phyloP scores from a whole-genome alignment of 2,329 filamentous ascomycete species.

The Venturia effusa region DNA sequence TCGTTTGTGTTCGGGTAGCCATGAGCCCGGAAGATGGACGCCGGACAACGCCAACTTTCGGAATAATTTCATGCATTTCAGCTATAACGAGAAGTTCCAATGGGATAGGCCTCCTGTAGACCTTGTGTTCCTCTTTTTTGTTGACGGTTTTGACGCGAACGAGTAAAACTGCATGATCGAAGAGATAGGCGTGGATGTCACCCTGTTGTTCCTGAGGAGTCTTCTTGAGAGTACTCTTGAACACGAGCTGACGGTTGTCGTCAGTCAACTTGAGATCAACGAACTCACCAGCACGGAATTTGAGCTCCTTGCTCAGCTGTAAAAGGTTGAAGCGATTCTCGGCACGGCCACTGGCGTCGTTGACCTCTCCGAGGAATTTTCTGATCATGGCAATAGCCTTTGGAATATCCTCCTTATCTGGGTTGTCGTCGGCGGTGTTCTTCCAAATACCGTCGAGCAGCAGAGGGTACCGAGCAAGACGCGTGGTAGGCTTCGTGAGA shows the following conservation, averaged over 20 bases:
- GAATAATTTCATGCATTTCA: constrained; percentile 95
- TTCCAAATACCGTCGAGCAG: constrained; percentile 87
- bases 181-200: constrained; percentile 89
- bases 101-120: constrained; percentile 91
- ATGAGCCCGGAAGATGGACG: constrained; percentile 80
- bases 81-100: constrained; percentile 85
- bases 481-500: constrained; percentile 91
- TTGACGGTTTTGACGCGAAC: constrained; percentile 86
- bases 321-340: constrained; percentile 96
- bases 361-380: constrained; percentile 78
- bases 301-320: constrained; percentile 81
- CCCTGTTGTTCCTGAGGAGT: constrained; percentile 67
- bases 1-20: constrained; percentile 37
- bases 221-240: constrained; percentile 92
- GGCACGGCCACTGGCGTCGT: constrained; percentile 89
- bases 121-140: constrained; percentile 88
- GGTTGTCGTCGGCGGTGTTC: constrained; percentile 77
- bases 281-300: constrained; percentile 79
- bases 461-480: constrained; percentile 85
- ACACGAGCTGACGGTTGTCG: constrained; percentile 82
- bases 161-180: constrained; percentile 88
- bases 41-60: constrained; percentile 68
- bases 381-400: constrained; percentile 80
- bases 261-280: constrained; percentile 93
- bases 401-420: constrained; percentile 85